phyloP scores from a whole-genome alignment of 768 basidiomycete species.

The Lactarius deliciosus region DNA sequence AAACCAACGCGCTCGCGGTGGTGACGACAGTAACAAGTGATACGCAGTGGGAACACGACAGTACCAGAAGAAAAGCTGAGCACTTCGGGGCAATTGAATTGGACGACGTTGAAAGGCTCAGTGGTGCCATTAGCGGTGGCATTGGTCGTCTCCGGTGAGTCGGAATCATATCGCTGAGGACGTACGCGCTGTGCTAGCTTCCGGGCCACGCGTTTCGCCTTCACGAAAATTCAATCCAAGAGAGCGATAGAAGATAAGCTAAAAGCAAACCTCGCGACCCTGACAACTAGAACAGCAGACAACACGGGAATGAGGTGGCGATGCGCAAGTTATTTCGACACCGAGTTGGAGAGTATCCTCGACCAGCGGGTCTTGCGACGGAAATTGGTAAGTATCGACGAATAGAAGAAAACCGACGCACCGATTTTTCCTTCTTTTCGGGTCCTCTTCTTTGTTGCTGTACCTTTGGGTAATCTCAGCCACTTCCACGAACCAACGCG shows the following conservation, averaged over 20 bases:
- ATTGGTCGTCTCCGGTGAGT: constrained; percentile 51
- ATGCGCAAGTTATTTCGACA: constrained; percentile 76
- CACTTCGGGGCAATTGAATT: constrained; percentile 92
- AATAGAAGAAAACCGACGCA: constrained; percentile 35
- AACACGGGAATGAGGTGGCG: constrained; percentile 73
- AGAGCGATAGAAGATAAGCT: constrained; percentile 13
- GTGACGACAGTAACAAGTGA: constrained; percentile 98
- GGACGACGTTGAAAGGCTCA: constrained; percentile 82
- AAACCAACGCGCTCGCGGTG: constrained; percentile 97
- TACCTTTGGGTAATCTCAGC: constrained; percentile 76
- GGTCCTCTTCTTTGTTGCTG: constrained; percentile 80
- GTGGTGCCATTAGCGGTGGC: constrained; percentile 51
- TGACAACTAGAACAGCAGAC: constrained; percentile 87
- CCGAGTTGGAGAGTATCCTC: constrained; percentile 72
- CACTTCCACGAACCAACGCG: constrained; percentile 90
- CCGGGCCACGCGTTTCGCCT: constrained; percentile 88
- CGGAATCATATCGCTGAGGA: constrained; percentile 74
- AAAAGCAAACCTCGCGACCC: constrained; percentile 66
- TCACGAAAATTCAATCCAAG: constrained; percentile 27
- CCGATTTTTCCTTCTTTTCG: constrained; percentile 84
- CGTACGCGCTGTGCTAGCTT: constrained; percentile 84
- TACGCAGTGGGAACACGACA: constrained; percentile 85
- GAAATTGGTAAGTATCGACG: neutral
- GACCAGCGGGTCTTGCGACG: constrained; percentile 54
- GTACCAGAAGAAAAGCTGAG: constrained; percentile 88